phyloP scores from a whole-genome alignment of 495 filamentous ascomycete genomes.

The Penicillium coprophilum region DNA sequence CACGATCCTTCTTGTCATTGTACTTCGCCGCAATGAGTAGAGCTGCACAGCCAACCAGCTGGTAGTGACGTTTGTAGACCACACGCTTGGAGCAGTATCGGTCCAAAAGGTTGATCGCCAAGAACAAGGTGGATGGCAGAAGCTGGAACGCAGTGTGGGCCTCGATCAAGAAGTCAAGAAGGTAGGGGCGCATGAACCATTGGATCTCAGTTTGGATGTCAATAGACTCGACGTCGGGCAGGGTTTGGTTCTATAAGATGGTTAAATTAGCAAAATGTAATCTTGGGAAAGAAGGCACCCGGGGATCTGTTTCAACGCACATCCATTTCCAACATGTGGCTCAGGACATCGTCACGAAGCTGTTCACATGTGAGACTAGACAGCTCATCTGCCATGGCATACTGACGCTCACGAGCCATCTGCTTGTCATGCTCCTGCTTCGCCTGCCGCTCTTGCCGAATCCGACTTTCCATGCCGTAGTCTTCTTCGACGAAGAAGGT shows the following conservation, averaged over 20 bases:
- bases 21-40: slow-evolving; percentile 98
- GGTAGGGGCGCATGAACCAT: slow-evolving; percentile 99
- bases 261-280: slow-evolving; percentile 29
- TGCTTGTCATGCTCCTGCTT: slow-evolving; percentile 67
- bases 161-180: slow-evolving; percentile 97
- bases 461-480: slow-evolving; percentile 30
- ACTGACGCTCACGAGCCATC: slow-evolving; percentile 72
- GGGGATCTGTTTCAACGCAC: slow-evolving; percentile 48
- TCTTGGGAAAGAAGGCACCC: neutral
- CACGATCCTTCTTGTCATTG: slow-evolving; percentile 95
- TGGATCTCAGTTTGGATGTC: slow-evolving; percentile 99
- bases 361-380: slow-evolving; percentile 79
- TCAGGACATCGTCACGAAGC: slow-evolving; percentile 87
- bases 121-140: slow-evolving; percentile 88
- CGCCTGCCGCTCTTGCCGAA: slow-evolving; percentile 35
- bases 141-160: slow-evolving; percentile 93
- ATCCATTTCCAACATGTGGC: slow-evolving; percentile 97
- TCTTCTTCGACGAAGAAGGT: slow-evolving; percentile 90
- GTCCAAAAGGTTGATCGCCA: slow-evolving; percentile 95
- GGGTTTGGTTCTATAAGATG: slow-evolving; percentile 69
- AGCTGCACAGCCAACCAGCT: slow-evolving; percentile 93
- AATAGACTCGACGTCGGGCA: slow-evolving; percentile 95
- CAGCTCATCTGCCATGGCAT: slow-evolving; percentile 81
- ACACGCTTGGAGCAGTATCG: slow-evolving; percentile 96
- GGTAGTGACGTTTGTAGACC: slow-evolving; percentile 99